Evolutionary conservation across 2,329 filamentous ascomycete genomes (phyloP).

Genomic region (Penicillium sp.): DNA sequence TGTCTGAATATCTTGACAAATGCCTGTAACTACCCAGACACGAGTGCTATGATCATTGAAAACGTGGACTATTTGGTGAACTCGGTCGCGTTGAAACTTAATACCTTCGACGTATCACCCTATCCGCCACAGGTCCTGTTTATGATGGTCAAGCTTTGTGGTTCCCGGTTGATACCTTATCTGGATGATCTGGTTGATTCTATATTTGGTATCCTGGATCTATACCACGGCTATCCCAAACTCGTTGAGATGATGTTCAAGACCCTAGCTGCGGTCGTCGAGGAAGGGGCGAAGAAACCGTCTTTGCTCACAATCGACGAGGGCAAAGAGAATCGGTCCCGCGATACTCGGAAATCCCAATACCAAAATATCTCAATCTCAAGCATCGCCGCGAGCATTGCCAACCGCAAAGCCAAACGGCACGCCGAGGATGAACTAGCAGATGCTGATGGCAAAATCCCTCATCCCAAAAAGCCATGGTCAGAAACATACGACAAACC

Average conservation of each 20-base stretch:
- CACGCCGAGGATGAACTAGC: slow-evolving; percentile 22
- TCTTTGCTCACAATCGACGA: slow-evolving; percentile 47
- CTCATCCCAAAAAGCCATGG: slow-evolving; percentile 39
- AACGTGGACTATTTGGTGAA: slow-evolving; percentile 98
- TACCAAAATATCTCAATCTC: slow-evolving; percentile 34
- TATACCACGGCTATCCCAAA: slow-evolving; percentile 86
- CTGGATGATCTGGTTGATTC: slow-evolving; percentile 88
- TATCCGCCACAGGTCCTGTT: slow-evolving; percentile 85
- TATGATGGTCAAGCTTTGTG: slow-evolving; percentile 92
- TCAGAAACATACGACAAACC: slow-evolving; percentile 29
- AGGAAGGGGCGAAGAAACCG: slow-evolving; percentile 68
- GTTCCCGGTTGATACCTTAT: slow-evolving; percentile 77
- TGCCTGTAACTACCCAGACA: slow-evolving; percentile 71
- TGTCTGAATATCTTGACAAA: slow-evolving; percentile 77
- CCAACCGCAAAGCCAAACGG: slow-evolving; percentile 35
- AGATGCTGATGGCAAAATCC: slow-evolving; percentile 24
- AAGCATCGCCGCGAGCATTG: slow-evolving; percentile 36
- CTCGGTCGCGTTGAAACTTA: slow-evolving; percentile 81
- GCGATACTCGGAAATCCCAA: slow-evolving; percentile 32
- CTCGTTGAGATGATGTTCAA: slow-evolving; percentile 84
- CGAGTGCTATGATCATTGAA: slow-evolving; percentile 76
- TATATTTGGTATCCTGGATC: slow-evolving; percentile 89
- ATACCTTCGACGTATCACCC: slow-evolving; percentile 87
- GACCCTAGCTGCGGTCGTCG: slow-evolving; percentile 77
- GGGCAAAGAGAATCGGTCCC: slow-evolving; percentile 24